These are phyloP conservation scores for Rosa multiflora DNA, from an alignment of 306 rosid genomes.

Conservation along the genomic window DNA sequence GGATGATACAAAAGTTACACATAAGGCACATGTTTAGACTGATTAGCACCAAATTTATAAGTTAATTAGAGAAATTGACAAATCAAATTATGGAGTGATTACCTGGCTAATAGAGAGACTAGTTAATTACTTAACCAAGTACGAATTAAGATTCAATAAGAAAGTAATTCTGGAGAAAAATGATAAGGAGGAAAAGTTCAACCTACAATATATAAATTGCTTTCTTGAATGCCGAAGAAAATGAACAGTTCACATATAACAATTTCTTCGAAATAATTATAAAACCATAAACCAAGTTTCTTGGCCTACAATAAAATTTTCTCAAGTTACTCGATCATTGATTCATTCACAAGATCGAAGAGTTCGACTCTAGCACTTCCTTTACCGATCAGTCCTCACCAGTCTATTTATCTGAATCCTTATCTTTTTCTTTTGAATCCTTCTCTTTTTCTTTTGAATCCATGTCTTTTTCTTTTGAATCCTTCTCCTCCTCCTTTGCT, in stretches of 20 bases:
- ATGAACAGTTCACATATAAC: background rate
- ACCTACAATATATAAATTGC: background rate
- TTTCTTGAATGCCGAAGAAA: background rate
- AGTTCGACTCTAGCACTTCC: background rate
- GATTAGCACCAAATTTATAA: background rate
- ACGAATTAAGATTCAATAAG: too few species aligned
- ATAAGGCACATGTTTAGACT: background rate
- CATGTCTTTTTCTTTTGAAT: background rate
- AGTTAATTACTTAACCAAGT: background rate
- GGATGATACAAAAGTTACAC: too few species aligned
- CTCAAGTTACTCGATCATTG: background rate
- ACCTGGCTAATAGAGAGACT: background rate
- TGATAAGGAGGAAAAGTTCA: background rate
- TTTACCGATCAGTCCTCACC: background rate
- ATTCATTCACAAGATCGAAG: background rate
- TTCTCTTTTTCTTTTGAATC: background rate
- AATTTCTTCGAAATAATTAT: background rate
- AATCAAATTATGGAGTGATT: background rate
- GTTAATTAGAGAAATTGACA: background rate
- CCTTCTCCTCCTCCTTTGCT: background rate
- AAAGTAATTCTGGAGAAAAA: background rate
- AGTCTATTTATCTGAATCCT: background rate
- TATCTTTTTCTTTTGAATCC: background rate
- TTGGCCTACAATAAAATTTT: background rate
- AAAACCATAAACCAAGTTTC: too few species aligned